These are phyloP conservation scores for Nakazawaea wickerhamii DNA, from an alignment of 805 yeast species.

Conservation along the genomic window DNA sequence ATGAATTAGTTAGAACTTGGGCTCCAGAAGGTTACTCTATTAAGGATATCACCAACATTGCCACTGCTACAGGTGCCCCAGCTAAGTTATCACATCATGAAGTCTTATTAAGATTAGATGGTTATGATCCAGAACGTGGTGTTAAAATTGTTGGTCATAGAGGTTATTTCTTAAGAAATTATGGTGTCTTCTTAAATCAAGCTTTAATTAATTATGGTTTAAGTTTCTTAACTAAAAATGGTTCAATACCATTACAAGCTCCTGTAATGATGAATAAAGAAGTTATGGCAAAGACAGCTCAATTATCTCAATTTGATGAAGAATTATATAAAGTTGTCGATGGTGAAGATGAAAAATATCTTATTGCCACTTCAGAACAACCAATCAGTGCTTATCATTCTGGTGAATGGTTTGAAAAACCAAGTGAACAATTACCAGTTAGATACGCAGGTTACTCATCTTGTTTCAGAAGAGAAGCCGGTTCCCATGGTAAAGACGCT, in stretches of 20 bases:
- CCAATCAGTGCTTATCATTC: constrained; percentile 98
- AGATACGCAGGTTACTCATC: constrained; percentile 98
- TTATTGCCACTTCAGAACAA: constrained; percentile 98
- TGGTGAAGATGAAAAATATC: constrained; percentile 95
- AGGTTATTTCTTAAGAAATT: constrained; percentile 92
- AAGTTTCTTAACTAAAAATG: constrained; percentile 69
- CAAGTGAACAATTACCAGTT: constrained; percentile 92
- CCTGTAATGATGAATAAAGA: constrained; percentile 99
- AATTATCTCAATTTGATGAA: constrained; percentile 95
- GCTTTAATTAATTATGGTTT: constrained; percentile 96
- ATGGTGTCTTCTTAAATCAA: constrained; percentile 96
- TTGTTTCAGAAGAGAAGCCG: constrained; percentile 99
- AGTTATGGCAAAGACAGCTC: constrained; percentile 99
- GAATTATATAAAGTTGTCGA: constrained; percentile 95
- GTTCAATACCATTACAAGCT: constrained; percentile 89
- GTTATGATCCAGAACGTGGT: constrained; percentile 99
- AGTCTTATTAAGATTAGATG: constrained; percentile 87
- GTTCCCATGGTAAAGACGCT: constrained; percentile 98
- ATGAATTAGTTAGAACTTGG: constrained; percentile 85
- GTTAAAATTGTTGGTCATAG: constrained; percentile 97
- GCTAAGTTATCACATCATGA: constrained; percentile 93
- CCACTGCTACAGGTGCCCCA: constrained; percentile 71
- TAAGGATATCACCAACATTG: constrained; percentile 52
- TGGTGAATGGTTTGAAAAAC: constrained; percentile 97
- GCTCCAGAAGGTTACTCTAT: constrained; percentile 58